Conservation (phyloP, 306 rosid genomes). For the Albizia julibrissin region DNA sequence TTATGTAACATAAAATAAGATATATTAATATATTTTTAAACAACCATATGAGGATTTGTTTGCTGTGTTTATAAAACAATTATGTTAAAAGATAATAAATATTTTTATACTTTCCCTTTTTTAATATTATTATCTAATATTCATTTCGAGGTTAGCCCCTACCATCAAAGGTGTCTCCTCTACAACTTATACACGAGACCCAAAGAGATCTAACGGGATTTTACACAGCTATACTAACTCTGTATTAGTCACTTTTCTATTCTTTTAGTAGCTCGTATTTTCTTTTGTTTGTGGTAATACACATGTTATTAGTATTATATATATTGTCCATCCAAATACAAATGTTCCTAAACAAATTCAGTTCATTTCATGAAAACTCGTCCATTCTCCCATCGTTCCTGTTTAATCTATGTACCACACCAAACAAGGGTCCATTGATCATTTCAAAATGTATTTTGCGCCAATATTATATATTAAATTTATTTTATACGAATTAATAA, state of each 20-base stretch:
- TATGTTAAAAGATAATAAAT: neutral
- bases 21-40: too few species aligned
- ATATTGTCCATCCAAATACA: neutral
- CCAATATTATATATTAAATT: neutral
- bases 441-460: neutral
- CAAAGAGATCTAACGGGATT: accelerated
- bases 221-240: too few species aligned
- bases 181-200: accelerated
- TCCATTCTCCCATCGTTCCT: neutral
- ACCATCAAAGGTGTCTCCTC: too few species aligned
- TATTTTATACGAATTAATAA: neutral
- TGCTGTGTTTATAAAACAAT: too few species aligned
- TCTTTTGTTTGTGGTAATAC: neutral
- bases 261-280: neutral
- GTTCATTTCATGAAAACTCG: neutral
- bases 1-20: too few species aligned
- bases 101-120: too few species aligned
- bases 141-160: accelerated
- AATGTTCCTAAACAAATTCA: too few species aligned
- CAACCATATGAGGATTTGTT: neutral
- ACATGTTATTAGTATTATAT: too few species aligned
- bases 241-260: too few species aligned
- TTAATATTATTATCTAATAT: too few species aligned
- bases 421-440: neutral
- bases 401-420: neutral